phyloP scores from a whole-genome alignment of 2,329 filamentous ascomycete species.

The Cytospora chrysosperma region DNA sequence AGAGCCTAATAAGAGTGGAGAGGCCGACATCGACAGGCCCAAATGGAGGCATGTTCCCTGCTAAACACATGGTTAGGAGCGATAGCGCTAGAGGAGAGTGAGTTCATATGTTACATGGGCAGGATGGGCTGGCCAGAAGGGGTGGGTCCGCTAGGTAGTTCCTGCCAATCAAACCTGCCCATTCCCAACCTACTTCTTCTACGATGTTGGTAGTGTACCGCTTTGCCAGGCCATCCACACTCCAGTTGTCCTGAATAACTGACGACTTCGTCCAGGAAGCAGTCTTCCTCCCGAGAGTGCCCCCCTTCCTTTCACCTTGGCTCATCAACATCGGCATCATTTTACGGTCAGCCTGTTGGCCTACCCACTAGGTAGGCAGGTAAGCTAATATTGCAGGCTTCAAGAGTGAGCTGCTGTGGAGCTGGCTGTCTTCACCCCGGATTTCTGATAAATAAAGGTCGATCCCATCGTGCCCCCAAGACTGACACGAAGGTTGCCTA shows the following conservation, averaged over 20 bases:
- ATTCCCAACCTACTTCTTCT: no score
- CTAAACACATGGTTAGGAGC: constrained; percentile 14
- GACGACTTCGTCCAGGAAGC: no score
- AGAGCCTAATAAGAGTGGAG: not conserved
- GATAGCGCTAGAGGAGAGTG: constrained; percentile 8
- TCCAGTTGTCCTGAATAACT: no score
- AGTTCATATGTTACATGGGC: no score
- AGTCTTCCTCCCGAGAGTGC: no score
- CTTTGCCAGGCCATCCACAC: no score
- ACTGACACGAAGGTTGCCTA: not conserved
- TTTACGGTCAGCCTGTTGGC: no score
- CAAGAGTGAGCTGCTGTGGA: not conserved
- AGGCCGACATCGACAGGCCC: not conserved
- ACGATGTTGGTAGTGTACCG: no score
- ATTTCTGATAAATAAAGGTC: not conserved
- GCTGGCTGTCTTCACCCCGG: not conserved
- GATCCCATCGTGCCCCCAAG: not conserved
- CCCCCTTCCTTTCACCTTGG: not conserved
- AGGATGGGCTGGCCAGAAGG: no score
- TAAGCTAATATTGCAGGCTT: no score
- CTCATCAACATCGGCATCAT: no score
- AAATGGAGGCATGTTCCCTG: constrained; percentile 13
- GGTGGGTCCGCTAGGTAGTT: not conserved
- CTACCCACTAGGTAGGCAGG: no score
- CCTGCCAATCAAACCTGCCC: not conserved